Percentiles rank a stretch among this genome's conserved stretches.
phyloP scores from a whole-genome alignment of 306 rosid genomes.

The Quercus mongolica region DNA sequence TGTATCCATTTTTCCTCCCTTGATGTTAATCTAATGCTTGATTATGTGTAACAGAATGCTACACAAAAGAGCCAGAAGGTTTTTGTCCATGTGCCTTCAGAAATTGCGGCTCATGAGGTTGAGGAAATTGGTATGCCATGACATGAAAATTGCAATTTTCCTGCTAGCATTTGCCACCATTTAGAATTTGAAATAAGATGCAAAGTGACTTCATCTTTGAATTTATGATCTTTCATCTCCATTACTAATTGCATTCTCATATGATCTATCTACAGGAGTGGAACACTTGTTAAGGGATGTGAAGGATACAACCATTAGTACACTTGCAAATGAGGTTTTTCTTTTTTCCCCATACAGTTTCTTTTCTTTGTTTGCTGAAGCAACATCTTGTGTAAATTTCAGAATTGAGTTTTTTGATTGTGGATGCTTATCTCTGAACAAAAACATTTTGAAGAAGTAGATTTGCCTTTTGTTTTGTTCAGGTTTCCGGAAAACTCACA shows the following conservation, averaged over 20 bases:
- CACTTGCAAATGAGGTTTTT: slow-evolving; percentile 80
- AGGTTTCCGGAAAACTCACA: slow-evolving; percentile 86
- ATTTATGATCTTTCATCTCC: neutral
- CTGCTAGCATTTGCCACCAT: neutral
- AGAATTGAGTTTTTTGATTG: neutral
- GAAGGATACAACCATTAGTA: slow-evolving; percentile 77
- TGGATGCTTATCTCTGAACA: neutral
- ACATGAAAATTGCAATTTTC: slow-evolving; percentile 4
- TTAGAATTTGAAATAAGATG: neutral
- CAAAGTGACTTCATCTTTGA: neutral
- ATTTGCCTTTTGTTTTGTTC: slow-evolving; percentile 18
- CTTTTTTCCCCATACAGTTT: neutral
- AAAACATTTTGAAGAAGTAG: neutral
- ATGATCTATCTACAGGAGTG: slow-evolving; percentile 53
- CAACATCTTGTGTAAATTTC: neutral
- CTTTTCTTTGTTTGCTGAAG: neutral
- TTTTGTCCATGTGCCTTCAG: slow-evolving; percentile 82
- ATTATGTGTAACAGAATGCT: slow-evolving; percentile 57
- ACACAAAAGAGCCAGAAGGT: slow-evolving; percentile 92
- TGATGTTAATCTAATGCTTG: slow-evolving; percentile 8
- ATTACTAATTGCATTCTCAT: slow-evolving; percentile 7
- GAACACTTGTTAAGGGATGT: slow-evolving; percentile 86
- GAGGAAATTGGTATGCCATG: slow-evolving; percentile 75
- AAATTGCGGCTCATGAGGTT: slow-evolving; percentile 89
- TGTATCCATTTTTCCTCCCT: neutral